Percentiles rank a stretch among this genome's conserved stretches.
Conservation (phyloP, 192 early-diverging fungal species). For the Podila epicladia region DNA sequence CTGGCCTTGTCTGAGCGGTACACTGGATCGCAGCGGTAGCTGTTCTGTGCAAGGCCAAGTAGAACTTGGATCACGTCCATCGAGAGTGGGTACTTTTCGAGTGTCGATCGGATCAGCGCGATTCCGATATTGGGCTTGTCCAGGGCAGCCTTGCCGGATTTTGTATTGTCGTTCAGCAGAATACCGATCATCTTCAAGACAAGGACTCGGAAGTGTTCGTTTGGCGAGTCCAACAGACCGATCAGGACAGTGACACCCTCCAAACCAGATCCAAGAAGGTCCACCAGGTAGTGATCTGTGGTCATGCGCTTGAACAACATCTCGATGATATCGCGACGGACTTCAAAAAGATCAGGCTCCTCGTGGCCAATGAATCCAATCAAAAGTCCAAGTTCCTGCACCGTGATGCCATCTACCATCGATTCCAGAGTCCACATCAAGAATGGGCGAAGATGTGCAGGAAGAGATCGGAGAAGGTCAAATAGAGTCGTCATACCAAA, state of each 20-base stretch:
- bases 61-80: slow-evolving; percentile 54
- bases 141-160: slow-evolving; percentile 44
- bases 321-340: slow-evolving; percentile 48
- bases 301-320: slow-evolving; percentile 56
- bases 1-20: slow-evolving; percentile 7
- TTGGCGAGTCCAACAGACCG: slow-evolving; percentile 43
- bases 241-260: slow-evolving; percentile 50
- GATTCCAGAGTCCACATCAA: slow-evolving; percentile 53
- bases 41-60: slow-evolving; percentile 47
- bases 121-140: slow-evolving; percentile 51
- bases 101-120: slow-evolving; percentile 27
- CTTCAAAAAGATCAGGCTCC: slow-evolving; percentile 30
- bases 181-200: slow-evolving; percentile 56
- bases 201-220: slow-evolving; percentile 50
- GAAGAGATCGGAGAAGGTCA: slow-evolving; percentile 43
- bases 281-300: slow-evolving; percentile 35
- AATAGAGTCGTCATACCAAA: slow-evolving; percentile 47
- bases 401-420: slow-evolving; percentile 52
- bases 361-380: slow-evolving; percentile 49
- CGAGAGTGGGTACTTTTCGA: slow-evolving; percentile 47
- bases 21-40: slow-evolving; percentile 48
- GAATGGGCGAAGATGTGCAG: slow-evolving; percentile 46
- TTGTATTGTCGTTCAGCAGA: slow-evolving; percentile 51
- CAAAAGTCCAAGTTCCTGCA: slow-evolving; percentile 46
- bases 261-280: slow-evolving; percentile 43